phyloP scores from a whole-genome alignment of 345 rosid genomes.

The Ceriops decandra region DNA sequence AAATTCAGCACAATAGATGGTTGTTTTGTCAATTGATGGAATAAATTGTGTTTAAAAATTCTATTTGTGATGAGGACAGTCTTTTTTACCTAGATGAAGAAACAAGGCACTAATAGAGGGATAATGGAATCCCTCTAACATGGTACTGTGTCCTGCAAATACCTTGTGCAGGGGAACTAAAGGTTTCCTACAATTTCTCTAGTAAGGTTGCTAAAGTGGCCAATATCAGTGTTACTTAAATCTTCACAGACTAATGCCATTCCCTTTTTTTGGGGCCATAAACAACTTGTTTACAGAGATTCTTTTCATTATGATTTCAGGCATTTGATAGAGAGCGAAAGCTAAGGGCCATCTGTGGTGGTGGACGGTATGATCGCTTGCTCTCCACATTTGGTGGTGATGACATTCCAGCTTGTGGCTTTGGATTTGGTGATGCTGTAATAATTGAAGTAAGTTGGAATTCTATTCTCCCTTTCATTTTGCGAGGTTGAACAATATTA shows the following conservation, averaged over 20 bases:
- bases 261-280: no score
- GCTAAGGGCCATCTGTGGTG: conserved; percentile 91
- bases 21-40: background rate
- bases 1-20: background rate
- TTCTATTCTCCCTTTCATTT: background rate
- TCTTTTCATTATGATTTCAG: conserved; percentile 27
- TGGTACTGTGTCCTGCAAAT: background rate
- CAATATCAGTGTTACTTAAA: background rate
- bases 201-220: background rate
- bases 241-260: background rate
- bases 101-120: no score
- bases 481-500: background rate
- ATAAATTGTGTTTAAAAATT: background rate
- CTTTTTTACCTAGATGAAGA: no score
- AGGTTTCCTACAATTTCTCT: background rate
- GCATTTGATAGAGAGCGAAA: conserved; percentile 85
- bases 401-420: conserved; percentile 94
- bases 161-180: background rate
- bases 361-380: conserved; percentile 80
- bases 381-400: conserved; percentile 92
- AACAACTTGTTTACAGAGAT: background rate
- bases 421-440: conserved; percentile 97
- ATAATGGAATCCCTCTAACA: background rate
- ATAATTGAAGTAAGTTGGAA: conserved; percentile 67
- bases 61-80: no score